Percentiles rank a stretch among this genome's conserved stretches.
phyloP scores from a whole-genome alignment of 1,284 basidiomycete genomes.

The Cutaneotrichosporon sp. region DNA sequence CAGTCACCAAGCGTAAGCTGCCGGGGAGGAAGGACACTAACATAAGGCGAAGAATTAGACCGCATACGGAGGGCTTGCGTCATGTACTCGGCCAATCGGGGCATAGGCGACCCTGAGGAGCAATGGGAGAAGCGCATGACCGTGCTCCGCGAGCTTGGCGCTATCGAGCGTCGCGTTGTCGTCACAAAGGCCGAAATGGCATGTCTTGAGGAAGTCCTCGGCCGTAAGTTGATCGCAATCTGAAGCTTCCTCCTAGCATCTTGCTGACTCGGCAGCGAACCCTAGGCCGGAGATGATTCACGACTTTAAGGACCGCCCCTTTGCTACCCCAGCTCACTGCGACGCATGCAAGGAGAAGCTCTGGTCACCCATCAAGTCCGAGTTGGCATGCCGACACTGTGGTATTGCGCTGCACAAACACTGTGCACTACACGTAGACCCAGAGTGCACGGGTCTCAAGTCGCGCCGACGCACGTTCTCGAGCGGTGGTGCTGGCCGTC shows the following conservation, averaged over 20 bases:
- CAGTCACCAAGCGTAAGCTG: conserved; percentile 11
- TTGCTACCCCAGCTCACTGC: conserved; percentile 15
- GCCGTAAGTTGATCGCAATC: conserved; percentile 6
- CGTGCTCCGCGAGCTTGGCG: conserved; percentile 15
- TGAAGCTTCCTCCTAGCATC: not conserved
- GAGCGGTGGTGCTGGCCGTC: not conserved
- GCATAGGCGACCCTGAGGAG: conserved; percentile 20
- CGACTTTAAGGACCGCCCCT: conserved; percentile 22
- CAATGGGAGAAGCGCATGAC: conserved; percentile 19
- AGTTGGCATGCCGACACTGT: conserved; percentile 17
- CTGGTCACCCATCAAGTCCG: conserved; percentile 17
- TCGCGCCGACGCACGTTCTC: conserved; percentile 2
- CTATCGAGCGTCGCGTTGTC: conserved; percentile 13
- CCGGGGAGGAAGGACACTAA: not conserved
- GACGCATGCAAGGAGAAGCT: conserved; percentile 18
- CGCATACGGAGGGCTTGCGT: conserved; percentile 8
- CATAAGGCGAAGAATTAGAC: conserved; percentile 6
- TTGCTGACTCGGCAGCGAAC: conserved; percentile 6
- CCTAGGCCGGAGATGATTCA: conserved; percentile 18
- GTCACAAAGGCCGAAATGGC: conserved; percentile 19
- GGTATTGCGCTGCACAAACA: conserved; percentile 18
- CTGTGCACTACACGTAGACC: conserved; percentile 19
- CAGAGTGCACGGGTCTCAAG: conserved; percentile 19
- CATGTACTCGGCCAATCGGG: conserved; percentile 11
- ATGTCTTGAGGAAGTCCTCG: conserved; percentile 18